Percentiles rank a stretch among this genome's conserved stretches.
Evolutionary conservation across 306 rosid genomes (phyloP).

Genomic region (Sphenostylis stenocarpa): DNA sequence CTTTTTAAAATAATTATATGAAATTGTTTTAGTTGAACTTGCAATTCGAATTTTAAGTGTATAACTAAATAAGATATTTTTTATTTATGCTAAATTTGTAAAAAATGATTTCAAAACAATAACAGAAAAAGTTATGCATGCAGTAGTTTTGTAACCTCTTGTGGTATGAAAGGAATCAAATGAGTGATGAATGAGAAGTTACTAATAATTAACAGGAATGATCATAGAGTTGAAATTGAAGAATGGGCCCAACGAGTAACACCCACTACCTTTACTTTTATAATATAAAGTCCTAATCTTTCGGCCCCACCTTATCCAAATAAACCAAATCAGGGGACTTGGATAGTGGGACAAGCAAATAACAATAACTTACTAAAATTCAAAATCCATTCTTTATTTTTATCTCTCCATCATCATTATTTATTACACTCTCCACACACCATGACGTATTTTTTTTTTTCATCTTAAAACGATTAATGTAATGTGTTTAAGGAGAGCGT

Average conservation of each 20-base stretch:
- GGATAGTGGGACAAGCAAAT: constrained; percentile 12
- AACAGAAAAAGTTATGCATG: too few relatives aligned
- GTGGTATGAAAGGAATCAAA: constrained; percentile 58
- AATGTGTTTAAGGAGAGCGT: background rate
- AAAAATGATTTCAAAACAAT: too few relatives aligned
- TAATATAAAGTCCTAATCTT: constrained; percentile 20
- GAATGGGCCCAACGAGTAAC: constrained; percentile 12
- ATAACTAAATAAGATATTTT: too few relatives aligned
- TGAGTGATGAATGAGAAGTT: constrained; percentile 28
- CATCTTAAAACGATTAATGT: background rate
- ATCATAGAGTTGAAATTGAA: constrained; percentile 24
- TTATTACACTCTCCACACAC: background rate
- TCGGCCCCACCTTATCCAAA: constrained; percentile 31
- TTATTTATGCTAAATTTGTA: too few relatives aligned
- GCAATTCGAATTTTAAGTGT: too few relatives aligned
- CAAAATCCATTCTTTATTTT: background rate
- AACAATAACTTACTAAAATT: background rate
- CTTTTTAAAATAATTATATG: too few relatives aligned
- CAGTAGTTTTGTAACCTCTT: background rate
- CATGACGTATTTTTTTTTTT: background rate
- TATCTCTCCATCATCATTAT: background rate
- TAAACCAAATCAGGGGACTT: constrained; percentile 1
- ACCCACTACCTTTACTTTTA: constrained; percentile 4
- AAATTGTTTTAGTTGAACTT: too few relatives aligned
- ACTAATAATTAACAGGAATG: background rate